phyloP scores from a whole-genome alignment of 495 filamentous ascomycete genomes.

The Aspergillus nidulans region DNA sequence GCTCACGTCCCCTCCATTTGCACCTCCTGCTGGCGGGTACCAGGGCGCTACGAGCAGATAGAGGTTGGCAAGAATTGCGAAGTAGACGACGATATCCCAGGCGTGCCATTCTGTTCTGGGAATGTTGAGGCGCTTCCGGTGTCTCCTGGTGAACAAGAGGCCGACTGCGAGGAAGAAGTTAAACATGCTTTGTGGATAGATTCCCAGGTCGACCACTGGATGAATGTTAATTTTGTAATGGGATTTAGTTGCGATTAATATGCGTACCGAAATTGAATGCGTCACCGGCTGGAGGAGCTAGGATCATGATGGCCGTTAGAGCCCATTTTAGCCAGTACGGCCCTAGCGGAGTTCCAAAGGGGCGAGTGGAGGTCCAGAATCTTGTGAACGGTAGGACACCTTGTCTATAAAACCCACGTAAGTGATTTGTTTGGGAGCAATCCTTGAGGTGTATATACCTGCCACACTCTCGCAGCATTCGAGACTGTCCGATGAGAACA shows the following conservation, averaged over 20 bases:
- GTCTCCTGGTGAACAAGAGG: slow-evolving; percentile 48
- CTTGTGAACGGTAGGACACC: slow-evolving; percentile 59
- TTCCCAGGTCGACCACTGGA: slow-evolving; percentile 49
- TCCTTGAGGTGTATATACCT: slow-evolving; percentile 17
- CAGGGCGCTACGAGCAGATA: slow-evolving; percentile 61
- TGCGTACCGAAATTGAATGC: slow-evolving; percentile 56
- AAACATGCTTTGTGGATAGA: slow-evolving; percentile 53
- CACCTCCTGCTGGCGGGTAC: slow-evolving; percentile 57
- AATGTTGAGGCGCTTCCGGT: slow-evolving; percentile 43
- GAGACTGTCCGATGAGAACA: slow-evolving; percentile 53
- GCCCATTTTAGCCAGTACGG: slow-evolving; percentile 57
- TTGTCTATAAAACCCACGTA: slow-evolving; percentile 41
- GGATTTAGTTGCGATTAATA: background rate
- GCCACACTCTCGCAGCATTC: slow-evolving; percentile 59
- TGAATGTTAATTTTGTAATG: background rate
- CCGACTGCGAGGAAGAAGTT: slow-evolving; percentile 49
- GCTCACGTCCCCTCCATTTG: slow-evolving; percentile 54
- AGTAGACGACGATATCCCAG: slow-evolving; percentile 51
- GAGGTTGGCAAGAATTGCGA: slow-evolving; percentile 50
- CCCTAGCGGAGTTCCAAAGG: slow-evolving; percentile 58
- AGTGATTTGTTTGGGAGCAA: background rate
- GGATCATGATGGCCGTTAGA: slow-evolving; percentile 59
- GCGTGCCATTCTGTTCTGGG: slow-evolving; percentile 43
- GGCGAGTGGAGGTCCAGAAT: slow-evolving; percentile 61
- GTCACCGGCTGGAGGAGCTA: slow-evolving; percentile 63